Percentiles rank a stretch among this genome's conserved stretches.
These are phyloP conservation scores for Symbiodinium natans DNA, from an alignment of 73 alveolate species.

Conservation along the genomic window DNA sequence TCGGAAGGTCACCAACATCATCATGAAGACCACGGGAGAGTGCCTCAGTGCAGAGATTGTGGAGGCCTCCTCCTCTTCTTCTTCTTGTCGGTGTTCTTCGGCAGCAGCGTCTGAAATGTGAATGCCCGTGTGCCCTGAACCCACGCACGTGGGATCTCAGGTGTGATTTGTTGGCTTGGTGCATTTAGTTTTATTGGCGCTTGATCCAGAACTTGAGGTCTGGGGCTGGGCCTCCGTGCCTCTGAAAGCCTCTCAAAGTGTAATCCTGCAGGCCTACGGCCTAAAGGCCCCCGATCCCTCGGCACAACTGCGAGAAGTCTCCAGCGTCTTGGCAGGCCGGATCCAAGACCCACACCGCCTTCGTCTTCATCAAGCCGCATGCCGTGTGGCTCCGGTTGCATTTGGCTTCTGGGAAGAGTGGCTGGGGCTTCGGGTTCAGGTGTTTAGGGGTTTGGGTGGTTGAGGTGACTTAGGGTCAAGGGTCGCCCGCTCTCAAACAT, in stretches of 20 bases:
- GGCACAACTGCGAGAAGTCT: background rate
- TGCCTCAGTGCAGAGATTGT: slow-evolving; percentile 62
- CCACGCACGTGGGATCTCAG: no score
- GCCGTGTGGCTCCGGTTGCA: slow-evolving; percentile 15
- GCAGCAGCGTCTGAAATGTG: background rate
- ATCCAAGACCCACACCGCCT: slow-evolving; percentile 64
- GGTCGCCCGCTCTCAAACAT: background rate
- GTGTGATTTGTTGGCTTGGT: no score
- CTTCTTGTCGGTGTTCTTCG: background rate
- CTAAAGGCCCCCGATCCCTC: background rate
- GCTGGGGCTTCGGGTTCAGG: no score
- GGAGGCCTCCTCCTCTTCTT: slow-evolving; percentile 2
- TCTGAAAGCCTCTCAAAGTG: background rate
- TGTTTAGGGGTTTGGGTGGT: no score
- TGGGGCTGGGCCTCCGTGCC: background rate
- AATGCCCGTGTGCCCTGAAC: background rate
- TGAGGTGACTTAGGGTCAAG: no score
- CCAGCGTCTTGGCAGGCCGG: slow-evolving; percentile 16
- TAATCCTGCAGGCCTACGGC: background rate
- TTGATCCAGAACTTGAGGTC: no score
- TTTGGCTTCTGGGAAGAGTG: no score
- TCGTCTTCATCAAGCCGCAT: slow-evolving; percentile 92
- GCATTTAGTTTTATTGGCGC: no score
- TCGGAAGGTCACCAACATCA: slow-evolving; percentile 62
- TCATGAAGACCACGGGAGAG: slow-evolving; percentile 85